These are phyloP conservation scores for Nemophila menziesii DNA, from an alignment of 257 asterid species.

Conservation along the genomic window DNA sequence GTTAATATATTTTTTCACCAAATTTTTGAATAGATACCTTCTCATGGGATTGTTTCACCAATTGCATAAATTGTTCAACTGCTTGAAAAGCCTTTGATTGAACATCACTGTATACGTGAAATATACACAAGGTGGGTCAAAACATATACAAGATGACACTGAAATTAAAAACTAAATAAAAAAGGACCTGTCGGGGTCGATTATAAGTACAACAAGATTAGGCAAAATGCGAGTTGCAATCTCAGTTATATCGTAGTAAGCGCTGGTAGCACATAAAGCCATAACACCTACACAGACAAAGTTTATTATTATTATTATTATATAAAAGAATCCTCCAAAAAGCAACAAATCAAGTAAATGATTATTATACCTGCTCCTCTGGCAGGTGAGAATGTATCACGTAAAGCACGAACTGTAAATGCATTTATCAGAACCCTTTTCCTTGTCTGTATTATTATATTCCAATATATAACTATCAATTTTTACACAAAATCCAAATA, in stretches of 20 bases:
- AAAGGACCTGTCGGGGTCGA: conserved; percentile 88
- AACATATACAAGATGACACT: neutral
- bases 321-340: too few relatives aligned
- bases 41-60: conserved; percentile 67
- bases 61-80: conserved; percentile 84
- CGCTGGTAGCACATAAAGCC: conserved; percentile 91
- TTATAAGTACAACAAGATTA: conserved; percentile 69
- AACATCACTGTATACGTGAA: conserved; percentile 50
- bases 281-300: conserved; percentile 52
- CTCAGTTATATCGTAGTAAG: conserved; percentile 85
- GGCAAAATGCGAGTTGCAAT: conserved; percentile 92
- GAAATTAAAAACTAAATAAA: neutral
- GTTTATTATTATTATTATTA: too few relatives aligned
- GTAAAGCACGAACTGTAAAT: conserved; percentile 91
- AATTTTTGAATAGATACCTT: conserved; percentile 55
- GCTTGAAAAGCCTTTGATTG: conserved; percentile 89
- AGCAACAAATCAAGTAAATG: neutral
- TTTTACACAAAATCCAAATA: neutral
- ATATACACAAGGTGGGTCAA: conserved; percentile 4
- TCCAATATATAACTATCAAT: conserved; percentile 7
- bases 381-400: conserved; percentile 94
- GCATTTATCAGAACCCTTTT: conserved; percentile 96
- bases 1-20: neutral
- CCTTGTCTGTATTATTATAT: conserved; percentile 58
- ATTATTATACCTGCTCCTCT: conserved; percentile 80